These are phyloP conservation scores for Lachnellula cervina DNA, from an alignment of 2,329 filamentous ascomycete genomes.

Conservation along the genomic window DNA sequence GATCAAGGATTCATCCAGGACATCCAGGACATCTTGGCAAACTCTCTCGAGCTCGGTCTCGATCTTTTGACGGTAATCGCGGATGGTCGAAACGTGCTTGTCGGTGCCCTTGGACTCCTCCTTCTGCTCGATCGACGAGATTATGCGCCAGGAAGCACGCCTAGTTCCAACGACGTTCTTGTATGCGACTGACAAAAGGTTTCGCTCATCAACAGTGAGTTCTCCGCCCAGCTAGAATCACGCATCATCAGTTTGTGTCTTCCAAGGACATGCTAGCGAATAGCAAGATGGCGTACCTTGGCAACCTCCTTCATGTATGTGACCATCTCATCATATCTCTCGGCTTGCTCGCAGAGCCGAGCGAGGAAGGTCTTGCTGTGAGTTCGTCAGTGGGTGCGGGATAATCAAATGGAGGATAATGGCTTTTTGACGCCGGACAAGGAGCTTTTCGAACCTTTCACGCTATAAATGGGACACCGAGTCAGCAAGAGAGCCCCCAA, in stretches of 20 bases:
- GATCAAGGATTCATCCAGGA: constrained; percentile 88
- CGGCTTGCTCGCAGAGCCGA: constrained; percentile 99
- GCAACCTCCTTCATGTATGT: constrained; percentile 99
- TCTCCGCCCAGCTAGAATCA: constrained; percentile 56
- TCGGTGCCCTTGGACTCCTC: constrained; percentile 98
- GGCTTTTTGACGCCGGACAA: constrained; percentile 2
- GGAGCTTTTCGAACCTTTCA: constrained; percentile 29
- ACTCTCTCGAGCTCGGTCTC: constrained; percentile 96
- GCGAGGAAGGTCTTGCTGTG: constrained; percentile 98
- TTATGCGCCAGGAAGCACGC: constrained; percentile 98
- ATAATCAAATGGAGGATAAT: not conserved
- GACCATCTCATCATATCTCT: constrained; percentile 99
- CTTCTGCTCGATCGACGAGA: constrained; percentile 99
- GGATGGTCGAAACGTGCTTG: constrained; percentile 90
- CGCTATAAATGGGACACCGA: constrained; percentile 22
- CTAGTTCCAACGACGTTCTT: constrained; percentile 99
- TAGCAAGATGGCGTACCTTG: constrained; percentile 56
- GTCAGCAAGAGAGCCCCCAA: constrained; percentile 19
- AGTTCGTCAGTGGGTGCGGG: constrained; percentile 18
- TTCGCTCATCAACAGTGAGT: constrained; percentile 94
- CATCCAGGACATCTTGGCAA: constrained; percentile 95
- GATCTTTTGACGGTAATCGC: constrained; percentile 97
- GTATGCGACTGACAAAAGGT: constrained; percentile 97
- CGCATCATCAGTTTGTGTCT: constrained; percentile 21
- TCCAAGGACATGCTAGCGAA: constrained; percentile 6